A percentile compares a stretch with the other conserved stretches of the same genome.
Evolutionary conservation across 2,329 filamentous ascomycete species (phyloP).

Genomic region (Fusarium annulatum): DNA sequence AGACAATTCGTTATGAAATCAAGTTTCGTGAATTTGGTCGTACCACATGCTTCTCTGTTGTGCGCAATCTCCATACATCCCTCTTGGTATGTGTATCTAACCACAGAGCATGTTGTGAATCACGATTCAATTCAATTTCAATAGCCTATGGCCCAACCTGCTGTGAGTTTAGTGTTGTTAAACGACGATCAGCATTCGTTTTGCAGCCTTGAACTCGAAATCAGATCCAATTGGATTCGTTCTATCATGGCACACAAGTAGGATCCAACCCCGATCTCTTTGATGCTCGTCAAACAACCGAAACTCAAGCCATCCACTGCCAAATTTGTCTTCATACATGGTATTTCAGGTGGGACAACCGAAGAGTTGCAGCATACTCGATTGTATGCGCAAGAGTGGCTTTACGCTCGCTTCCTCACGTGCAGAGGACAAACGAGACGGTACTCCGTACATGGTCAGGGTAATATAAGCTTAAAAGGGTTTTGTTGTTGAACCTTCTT

Average conservation of each 20-base stretch:
- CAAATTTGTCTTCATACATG: slow-evolving; percentile 10
- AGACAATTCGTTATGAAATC: slow-evolving; percentile 4
- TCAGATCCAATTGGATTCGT: neutral
- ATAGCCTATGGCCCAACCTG: slow-evolving; percentile 7
- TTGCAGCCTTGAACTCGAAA: neutral
- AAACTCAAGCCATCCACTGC: slow-evolving; percentile 2
- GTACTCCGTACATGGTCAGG: slow-evolving; percentile 18
- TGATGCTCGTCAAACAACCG: neutral
- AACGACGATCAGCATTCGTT: neutral
- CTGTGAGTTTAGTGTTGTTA: slow-evolving; percentile 14
- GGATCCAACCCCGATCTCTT: neutral
- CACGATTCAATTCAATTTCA: slow-evolving; percentile 3
- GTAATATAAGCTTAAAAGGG: slow-evolving; percentile 46
- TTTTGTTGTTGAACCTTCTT: slow-evolving; percentile 13
- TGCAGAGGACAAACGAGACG: slow-evolving; percentile 7
- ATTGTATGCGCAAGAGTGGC: slow-evolving; percentile 1
- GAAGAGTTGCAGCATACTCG: neutral
- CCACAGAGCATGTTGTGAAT: slow-evolving; percentile 15
- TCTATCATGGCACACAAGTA: slow-evolving; percentile 15
- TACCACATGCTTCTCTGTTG: slow-evolving; percentile 26
- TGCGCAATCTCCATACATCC: slow-evolving; percentile 20
- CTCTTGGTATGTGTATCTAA: slow-evolving; percentile 11
- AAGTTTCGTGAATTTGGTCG: slow-evolving; percentile 9
- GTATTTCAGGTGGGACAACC: slow-evolving; percentile 19
- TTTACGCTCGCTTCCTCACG: slow-evolving; percentile 17